phyloP scores from a whole-genome alignment of 2,329 filamentous ascomycete genomes.

The Didymosphaeria variabile region DNA sequence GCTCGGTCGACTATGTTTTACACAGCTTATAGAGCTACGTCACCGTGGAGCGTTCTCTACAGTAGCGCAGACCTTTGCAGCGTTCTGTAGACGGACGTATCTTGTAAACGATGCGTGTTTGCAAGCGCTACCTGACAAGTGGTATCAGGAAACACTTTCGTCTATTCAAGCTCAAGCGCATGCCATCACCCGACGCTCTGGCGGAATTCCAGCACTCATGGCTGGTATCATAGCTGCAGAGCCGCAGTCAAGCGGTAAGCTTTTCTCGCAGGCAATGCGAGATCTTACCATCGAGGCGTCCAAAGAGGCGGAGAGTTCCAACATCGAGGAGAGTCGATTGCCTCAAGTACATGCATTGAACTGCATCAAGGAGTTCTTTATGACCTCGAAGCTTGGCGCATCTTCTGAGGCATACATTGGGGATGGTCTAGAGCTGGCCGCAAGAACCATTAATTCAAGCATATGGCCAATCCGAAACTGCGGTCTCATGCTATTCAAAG shows the following conservation, averaged over 20 bases:
- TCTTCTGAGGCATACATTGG: constrained; percentile 78
- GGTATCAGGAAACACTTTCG: constrained; percentile 75
- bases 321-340: constrained; percentile 66
- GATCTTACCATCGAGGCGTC: constrained; percentile 69
- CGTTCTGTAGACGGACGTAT: constrained; percentile 75
- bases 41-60: constrained; percentile 95
- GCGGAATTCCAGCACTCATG: constrained; percentile 87
- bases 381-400: constrained; percentile 77
- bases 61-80: constrained; percentile 85
- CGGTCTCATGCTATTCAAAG: constrained; percentile 85
- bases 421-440: constrained; percentile 79
- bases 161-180: constrained; percentile 80
- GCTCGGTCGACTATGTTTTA: constrained; percentile 79
- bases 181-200: constrained; percentile 85
- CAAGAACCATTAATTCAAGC: constrained; percentile 78
- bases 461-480: constrained; percentile 97
- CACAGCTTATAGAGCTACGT: constrained; percentile 81
- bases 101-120: constrained; percentile 59
- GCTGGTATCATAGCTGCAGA: constrained; percentile 80
- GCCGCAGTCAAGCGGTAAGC: constrained; percentile 61
- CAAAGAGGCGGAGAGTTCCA: constrained; percentile 63
- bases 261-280: constrained; percentile 71
- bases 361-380: constrained; percentile 90
- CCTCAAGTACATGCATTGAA: constrained; percentile 96
- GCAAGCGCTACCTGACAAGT: constrained; percentile 65